Percentiles rank a stretch among this genome's conserved stretches.
phyloP scores from a whole-genome alignment of 2,329 filamentous ascomycete species.

The Exophiala oligosperma region DNA sequence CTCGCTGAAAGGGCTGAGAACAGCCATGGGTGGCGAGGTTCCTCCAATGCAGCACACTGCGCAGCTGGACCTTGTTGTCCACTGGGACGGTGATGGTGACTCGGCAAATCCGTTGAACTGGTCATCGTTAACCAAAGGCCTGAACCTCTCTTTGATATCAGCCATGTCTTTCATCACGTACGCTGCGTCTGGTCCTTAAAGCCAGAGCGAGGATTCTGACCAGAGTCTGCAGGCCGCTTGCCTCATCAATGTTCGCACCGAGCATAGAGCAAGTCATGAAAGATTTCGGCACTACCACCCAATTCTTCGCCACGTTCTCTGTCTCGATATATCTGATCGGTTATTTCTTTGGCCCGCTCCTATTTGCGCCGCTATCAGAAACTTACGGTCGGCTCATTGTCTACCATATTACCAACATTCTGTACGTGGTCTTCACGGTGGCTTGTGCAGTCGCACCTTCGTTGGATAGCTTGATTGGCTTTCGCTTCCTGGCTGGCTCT shows the following conservation, averaged over 20 bases:
- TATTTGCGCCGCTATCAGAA: slow-evolving; percentile 56
- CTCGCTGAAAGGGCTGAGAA: no score
- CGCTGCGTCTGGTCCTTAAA: background rate
- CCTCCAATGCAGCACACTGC: no score
- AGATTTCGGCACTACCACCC: slow-evolving; percentile 50
- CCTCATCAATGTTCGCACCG: slow-evolving; percentile 61
- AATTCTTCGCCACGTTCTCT: slow-evolving; percentile 47
- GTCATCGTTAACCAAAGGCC: slow-evolving; percentile 58
- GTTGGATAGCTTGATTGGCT: slow-evolving; percentile 56
- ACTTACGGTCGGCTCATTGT: slow-evolving; percentile 57
- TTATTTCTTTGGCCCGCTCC: slow-evolving; percentile 53
- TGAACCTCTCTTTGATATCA: slow-evolving; percentile 54
- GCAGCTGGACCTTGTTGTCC: slow-evolving; percentile 27
- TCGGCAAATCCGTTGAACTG: slow-evolving; percentile 55
- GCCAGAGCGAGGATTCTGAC: slow-evolving; percentile 2
- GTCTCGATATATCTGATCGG: slow-evolving; percentile 59
- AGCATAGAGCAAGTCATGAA: slow-evolving; percentile 52
- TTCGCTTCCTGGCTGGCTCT: slow-evolving; percentile 59
- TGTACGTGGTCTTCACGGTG: slow-evolving; percentile 60
- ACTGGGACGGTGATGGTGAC: slow-evolving; percentile 56
- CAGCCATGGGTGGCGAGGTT: no score
- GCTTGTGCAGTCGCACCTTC: slow-evolving; percentile 58
- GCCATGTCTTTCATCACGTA: slow-evolving; percentile 60
- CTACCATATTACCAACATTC: slow-evolving; percentile 55
- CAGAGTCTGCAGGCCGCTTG: slow-evolving; percentile 48